A percentile compares a stretch with the other conserved stretches of the same genome.
Conservation (phyloP, 140 eudicot species). For the Stevia rebaudiana region DNA sequence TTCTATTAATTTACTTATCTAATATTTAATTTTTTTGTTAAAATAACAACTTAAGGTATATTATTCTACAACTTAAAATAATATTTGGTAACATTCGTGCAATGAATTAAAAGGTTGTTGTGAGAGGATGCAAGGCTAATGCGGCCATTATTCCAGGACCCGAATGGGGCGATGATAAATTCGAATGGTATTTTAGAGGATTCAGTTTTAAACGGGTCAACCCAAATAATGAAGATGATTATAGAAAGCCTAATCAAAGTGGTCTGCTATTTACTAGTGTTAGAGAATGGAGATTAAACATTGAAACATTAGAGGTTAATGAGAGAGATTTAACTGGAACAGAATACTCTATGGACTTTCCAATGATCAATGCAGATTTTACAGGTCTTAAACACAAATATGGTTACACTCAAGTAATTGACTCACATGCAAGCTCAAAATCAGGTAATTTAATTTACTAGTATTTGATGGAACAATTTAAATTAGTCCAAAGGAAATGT, state of each 20-base stretch:
- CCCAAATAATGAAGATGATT: background rate
- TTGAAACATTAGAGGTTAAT: constrained; percentile 24
- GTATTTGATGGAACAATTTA: background rate
- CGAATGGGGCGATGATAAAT: constrained; percentile 28
- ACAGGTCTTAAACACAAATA: constrained; percentile 30
- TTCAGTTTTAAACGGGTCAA: constrained; percentile 1
- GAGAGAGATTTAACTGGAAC: constrained; percentile 27
- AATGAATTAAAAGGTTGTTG: constrained; percentile 19
- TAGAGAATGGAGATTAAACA: constrained; percentile 35
- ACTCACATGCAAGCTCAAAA: constrained; percentile 32
- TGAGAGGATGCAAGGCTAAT: constrained; percentile 31
- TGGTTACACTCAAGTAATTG: constrained; percentile 31
- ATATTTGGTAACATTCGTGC: background rate
- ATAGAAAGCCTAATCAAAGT: background rate
- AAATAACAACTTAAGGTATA: too few relatives aligned
- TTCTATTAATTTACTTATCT: too few relatives aligned
- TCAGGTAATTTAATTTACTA: constrained; percentile 20
- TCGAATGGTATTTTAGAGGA: constrained; percentile 32
- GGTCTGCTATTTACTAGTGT: constrained; percentile 27
- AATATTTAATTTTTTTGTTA: too few relatives aligned
- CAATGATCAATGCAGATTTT: constrained; percentile 26
- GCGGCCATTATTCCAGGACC: constrained; percentile 33
- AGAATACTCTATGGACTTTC: constrained; percentile 31
- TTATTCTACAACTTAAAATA: too few relatives aligned
- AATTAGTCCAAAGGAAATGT: too few relatives aligned